Percentiles rank a stretch among this genome's conserved stretches.
phyloP scores from a whole-genome alignment of 371 early-diverging fungal genomes.

The Capillidium rhysosporum region DNA sequence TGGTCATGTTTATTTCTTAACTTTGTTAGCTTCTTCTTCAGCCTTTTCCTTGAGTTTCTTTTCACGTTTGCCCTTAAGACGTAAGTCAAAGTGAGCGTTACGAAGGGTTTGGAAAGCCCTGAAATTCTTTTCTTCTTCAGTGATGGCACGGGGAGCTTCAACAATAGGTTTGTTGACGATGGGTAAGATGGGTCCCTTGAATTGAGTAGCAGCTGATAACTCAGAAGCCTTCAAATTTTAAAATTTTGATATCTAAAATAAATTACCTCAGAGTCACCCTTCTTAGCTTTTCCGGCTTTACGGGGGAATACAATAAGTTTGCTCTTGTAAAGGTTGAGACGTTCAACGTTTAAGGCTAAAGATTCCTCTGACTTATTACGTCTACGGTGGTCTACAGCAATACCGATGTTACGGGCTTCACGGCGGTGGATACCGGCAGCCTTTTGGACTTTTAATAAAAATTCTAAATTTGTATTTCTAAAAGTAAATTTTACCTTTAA shows the following conservation, averaged over 20 bases:
- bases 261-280: slow-evolving; percentile 27
- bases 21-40: slow-evolving; percentile 74
- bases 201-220: slow-evolving; percentile 47
- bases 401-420: slow-evolving; percentile 93
- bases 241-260: background rate
- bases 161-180: slow-evolving; percentile 38
- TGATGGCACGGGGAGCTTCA: slow-evolving; percentile 66
- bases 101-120: slow-evolving; percentile 75
- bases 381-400: slow-evolving; percentile 97
- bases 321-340: slow-evolving; percentile 92
- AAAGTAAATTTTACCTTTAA: slow-evolving; percentile 47
- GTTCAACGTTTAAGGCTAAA: slow-evolving; percentile 84
- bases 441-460: slow-evolving; percentile 19
- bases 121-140: slow-evolving; percentile 62
- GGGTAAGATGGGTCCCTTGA: slow-evolving; percentile 49
- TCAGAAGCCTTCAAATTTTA: slow-evolving; percentile 27
- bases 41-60: slow-evolving; percentile 58
- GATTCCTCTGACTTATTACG: slow-evolving; percentile 94
- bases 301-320: slow-evolving; percentile 87
- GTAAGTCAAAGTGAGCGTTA: slow-evolving; percentile 67
- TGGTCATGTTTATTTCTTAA: slow-evolving; percentile 35
- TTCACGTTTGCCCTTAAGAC: slow-evolving; percentile 68
- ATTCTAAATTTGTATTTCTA: background rate
- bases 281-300: slow-evolving; percentile 75
- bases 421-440: slow-evolving; percentile 88